Evolutionary conservation across 2,329 filamentous ascomycete species (phyloP), one percentile per base, ranked within the genome.

Genomic region (Cladobotryum mycophilum): DNA sequence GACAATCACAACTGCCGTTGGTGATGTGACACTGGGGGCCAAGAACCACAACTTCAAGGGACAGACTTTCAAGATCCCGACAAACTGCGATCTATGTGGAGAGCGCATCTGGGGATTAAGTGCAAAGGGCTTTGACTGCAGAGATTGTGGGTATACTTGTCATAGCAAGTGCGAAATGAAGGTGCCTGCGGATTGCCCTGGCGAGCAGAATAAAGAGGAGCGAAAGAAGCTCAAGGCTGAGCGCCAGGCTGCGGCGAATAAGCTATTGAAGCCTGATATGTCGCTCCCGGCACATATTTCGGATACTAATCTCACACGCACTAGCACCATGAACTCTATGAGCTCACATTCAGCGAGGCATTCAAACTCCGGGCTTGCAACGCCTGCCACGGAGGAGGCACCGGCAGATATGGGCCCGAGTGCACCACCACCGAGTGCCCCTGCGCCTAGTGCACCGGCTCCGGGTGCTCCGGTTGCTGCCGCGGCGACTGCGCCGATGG

Each of bases 111-210:
- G 93, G 93, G 93, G 93, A 1, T 70, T 99, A 38, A 95, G 89
- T 30, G 92, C 93, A 36, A 99, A 99, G 70, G 93, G 93, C 0
- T 95, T 96, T 64, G 91, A 95, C 66, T 99, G 93, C 64, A 82
- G 87, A 59, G 92, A 97, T 67, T 99, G 93, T 63, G 93, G 95
- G 34, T 99, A 96, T 70, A 96, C 91, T 2, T 99, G 93, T 64
- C 93, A 99, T 70, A 95, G 85, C 75, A 99, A 99, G 72, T 99
- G 93, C 67, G 89, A 99, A 73, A 93, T 99, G 86, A 99, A 97
- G 70, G 93, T 97, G 0, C 90, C 93, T 0, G 88, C 93, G 7
- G 89, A 96, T 64, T 99, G 93, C 64, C 93, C 93, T 0, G 93
- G 93, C 45, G 93, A 97, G 64, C 83, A 93, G 64, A 85, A 78